Evolutionary conservation across 2,329 filamentous ascomycete genomes (phyloP), one percentile per base, ranked within the genome.

Genomic region (Penicillium digitatum): DNA sequence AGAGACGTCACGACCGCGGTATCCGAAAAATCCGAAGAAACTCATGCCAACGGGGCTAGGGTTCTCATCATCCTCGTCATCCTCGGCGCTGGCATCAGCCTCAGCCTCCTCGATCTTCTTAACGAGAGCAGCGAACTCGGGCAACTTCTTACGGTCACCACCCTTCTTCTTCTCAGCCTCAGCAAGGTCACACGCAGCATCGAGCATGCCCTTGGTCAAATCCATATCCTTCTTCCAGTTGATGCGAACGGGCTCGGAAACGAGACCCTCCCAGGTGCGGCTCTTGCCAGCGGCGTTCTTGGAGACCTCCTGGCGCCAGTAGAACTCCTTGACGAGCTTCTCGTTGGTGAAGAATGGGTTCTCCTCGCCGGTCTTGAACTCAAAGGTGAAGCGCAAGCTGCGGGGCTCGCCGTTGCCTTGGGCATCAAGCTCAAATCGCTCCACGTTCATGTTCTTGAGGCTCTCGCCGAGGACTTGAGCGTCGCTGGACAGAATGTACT

Each of bases 11-110:
- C 83, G 78, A 61, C 85, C 89, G 59, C 81, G 84, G 78, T 87
- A 96, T 51, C 87, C 89, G 72, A 96, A 96, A 82, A 87, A 94
- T 55, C 86, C 84, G 71, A 96, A 96, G 81, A 96, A 96, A 75
- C 87, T 91, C 48, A 86, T 70, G 6, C 82, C 85, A 43, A 83
- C 84, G 58, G 88, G 80, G 44, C 83, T 82, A 12, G 71, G 66
- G 5, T 70, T 66, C 14, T 71, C 64, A 9, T 69, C 62, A 12
- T 67, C 69, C 3, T 55, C 58, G 2, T 56, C 58, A 26, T 68
- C 66, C 54, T 73, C 72, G 31, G 68, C 70, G 66, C 75, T 68
- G 29, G 67, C 61, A 50, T 62, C 61, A 16, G 52, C 52, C 44
- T 58, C 56, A 11, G 32, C 39, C 60, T 66, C 66, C 2, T 66